These are phyloP conservation scores for Aspergillus flavus DNA, from an alignment of 2,329 filamentous ascomycete genomes.

Conservation along the genomic window DNA sequence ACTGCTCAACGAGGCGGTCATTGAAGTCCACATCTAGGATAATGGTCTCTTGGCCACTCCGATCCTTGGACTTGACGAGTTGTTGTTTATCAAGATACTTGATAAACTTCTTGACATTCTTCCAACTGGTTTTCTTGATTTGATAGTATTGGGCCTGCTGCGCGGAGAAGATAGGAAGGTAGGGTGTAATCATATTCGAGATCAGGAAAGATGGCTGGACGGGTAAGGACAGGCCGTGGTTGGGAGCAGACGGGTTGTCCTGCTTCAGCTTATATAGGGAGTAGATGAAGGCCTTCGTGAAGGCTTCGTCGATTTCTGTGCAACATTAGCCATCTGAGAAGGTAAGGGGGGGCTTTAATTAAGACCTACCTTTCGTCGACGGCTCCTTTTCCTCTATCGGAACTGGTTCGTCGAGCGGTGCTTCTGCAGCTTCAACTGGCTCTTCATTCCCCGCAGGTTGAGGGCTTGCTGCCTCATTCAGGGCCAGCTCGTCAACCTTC, in stretches of 20 bases:
- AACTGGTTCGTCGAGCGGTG: slow-evolving; percentile 31
- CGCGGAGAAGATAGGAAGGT: slow-evolving; percentile 61
- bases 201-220: slow-evolving; percentile 66
- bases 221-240: slow-evolving; percentile 62
- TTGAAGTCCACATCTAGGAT: slow-evolving; percentile 68
- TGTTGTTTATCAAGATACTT: slow-evolving; percentile 66
- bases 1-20: slow-evolving; percentile 55
- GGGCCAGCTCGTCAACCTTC: slow-evolving; percentile 43
- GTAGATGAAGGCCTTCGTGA: slow-evolving; percentile 66
- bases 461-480: slow-evolving; percentile 32
- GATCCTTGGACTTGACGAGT: slow-evolving; percentile 67
- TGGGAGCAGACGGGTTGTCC: slow-evolving; percentile 54
- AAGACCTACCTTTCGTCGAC: slow-evolving; percentile 56
- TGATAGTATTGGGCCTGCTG: slow-evolving; percentile 60
- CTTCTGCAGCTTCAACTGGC: slow-evolving; percentile 23
- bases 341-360: neutral
- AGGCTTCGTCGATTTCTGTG: slow-evolving; percentile 68
- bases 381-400: slow-evolving; percentile 51
- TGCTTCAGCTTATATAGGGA: slow-evolving; percentile 63
- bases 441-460: slow-evolving; percentile 17
- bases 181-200: slow-evolving; percentile 66
- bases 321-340: slow-evolving; percentile 16
- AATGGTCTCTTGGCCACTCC: slow-evolving; percentile 64
- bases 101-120: slow-evolving; percentile 70
- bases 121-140: slow-evolving; percentile 72